Conservation (phyloP, 148 eudicot genomes). For the Dianthus caryophyllus region DNA sequence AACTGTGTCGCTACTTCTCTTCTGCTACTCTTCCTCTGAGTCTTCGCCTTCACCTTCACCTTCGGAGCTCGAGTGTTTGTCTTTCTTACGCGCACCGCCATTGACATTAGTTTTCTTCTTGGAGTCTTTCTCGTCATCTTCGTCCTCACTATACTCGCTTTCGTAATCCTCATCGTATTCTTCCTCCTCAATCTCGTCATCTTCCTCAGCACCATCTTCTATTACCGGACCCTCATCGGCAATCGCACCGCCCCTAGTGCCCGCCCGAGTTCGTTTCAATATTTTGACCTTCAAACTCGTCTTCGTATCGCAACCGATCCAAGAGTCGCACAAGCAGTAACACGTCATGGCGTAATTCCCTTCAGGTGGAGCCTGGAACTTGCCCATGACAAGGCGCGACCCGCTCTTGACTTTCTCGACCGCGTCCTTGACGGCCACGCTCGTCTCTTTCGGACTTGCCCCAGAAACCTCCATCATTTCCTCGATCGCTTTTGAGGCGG, state of each 20-base stretch:
- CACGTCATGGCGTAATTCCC: constrained; percentile 62
- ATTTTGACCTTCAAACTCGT: constrained; percentile 55
- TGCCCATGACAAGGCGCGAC: constrained; percentile 66
- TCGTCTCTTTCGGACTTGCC: constrained; percentile 47
- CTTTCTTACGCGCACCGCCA: constrained; percentile 30
- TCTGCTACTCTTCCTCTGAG: constrained; percentile 42
- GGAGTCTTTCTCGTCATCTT: constrained; percentile 41
- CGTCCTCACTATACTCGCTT: constrained; percentile 95
- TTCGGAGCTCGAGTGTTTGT: constrained; percentile 40
- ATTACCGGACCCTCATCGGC: constrained; percentile 39
- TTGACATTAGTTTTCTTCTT: constrained; percentile 42
- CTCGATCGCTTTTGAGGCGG: constrained; percentile 60
- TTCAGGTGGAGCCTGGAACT: constrained; percentile 68
- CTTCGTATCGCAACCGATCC: constrained; percentile 77
- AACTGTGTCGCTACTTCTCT: constrained; percentile 23
- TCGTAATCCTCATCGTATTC: constrained; percentile 73
- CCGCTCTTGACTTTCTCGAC: constrained; percentile 65
- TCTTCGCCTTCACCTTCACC: constrained; percentile 45
- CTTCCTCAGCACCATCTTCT: constrained; percentile 69
- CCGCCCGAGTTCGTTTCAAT: constrained; percentile 66
- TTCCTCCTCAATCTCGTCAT: constrained; percentile 74
- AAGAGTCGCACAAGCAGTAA: constrained; percentile 67
- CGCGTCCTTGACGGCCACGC: constrained; percentile 55
- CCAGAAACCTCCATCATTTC: constrained; percentile 72
- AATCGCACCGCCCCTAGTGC: constrained; percentile 54